Evolutionary conservation across 306 rosid genomes (phyloP), one percentile per base, ranked within the genome.

Genomic region (Cicer yamashitae): DNA sequence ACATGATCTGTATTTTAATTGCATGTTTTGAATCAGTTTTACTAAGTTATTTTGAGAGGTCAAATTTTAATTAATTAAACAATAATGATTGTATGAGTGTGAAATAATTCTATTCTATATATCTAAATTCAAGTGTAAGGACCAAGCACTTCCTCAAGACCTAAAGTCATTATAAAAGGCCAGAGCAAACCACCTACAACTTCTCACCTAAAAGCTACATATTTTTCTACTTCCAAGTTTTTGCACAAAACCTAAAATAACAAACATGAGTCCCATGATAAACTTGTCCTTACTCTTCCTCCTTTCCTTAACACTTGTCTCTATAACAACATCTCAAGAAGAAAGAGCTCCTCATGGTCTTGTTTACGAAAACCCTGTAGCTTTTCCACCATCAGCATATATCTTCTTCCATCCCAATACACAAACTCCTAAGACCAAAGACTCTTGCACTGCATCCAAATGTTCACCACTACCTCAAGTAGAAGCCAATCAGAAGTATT

Each of bases 311-410:
- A 46, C 86, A 20, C 46, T 84, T 67, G 76, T 87, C 63, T 73
- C 80, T 63, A 61, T 79, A 11, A 79, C 85, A 38, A 73, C 1
- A 60, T 86, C 84, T 66, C 92, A 86, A 67, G 93, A 86, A 67
- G 93, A 87, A 41, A 89, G 96, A 88, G 84, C 96, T 3, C 91
- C 96, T 10, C 96, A 93, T 46, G 98, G 97, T 6, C 78, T 93
- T 56, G 87, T 70, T 53, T 67, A 82, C 3, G 91, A 87, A 82
- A 78, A 54, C 75, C 91, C 98, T 1, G 58, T 67, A 8, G 90
- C 85, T 4, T 76, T 93, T 78, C 70, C 98, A 8, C 97, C 98
- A 7, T 82, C 88, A 46, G 94, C 96, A 7, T 93, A 91, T 30
- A 85, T 89, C 59, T 93, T 93, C 83, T 93, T 93, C 73, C 91